Base-by-base conservation (phyloP, 192 early-diverging fungal genomes). In the Chytriomyces sp. region DNA sequence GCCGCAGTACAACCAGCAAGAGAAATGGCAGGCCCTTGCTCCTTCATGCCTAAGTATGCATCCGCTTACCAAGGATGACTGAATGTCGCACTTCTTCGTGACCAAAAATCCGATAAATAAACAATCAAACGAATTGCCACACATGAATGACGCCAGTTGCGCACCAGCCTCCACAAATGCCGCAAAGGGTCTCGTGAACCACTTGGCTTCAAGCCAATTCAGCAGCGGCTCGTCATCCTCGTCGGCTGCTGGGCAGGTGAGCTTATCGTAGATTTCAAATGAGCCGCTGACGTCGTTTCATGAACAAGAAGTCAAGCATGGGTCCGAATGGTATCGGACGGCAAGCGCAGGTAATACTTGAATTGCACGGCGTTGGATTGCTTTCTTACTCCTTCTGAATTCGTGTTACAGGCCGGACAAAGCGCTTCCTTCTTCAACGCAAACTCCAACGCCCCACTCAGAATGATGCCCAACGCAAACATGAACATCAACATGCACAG, bases 151-250 rank as follows among this genome's bases (percentile, higher is more conserved):
- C 69, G 69, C 69, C 3, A 28, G 23, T 9, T 71, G 69, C 44
- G 69, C 69, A 43, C 69, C 69, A 9, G 18, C n/a, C 8, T 44
- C 57, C 20, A 18, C 71, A 23, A 73, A 73, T 28, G 71, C 71
- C 26, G 71, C 71, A 8, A 73, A 73, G 60, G 71, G 71, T 44
- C 71, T 73, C 45, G 71, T 63, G 5, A 63, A 73, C 61, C 71
- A 73, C 45, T 35, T 73, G 13, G n/a, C 57, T 7, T 57, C 69
- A 18, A 16, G 6, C 13, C 20, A 13, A 23, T 16, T 64, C 18
- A 23, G 11, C 13, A 3, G 63, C 63, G 24, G 35, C 10, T 45
- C 69, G 46, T 53, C 69, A 0, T 49, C 48, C 9, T 45, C 45
- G 43, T 11, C 45, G 67, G 13, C 67, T n/a, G n/a, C n/a, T 4